These are phyloP conservation scores for Pseudomonodictys pantanalensis DNA, from an alignment of 495 filamentous ascomycete genomes.

Conservation along the genomic window DNA sequence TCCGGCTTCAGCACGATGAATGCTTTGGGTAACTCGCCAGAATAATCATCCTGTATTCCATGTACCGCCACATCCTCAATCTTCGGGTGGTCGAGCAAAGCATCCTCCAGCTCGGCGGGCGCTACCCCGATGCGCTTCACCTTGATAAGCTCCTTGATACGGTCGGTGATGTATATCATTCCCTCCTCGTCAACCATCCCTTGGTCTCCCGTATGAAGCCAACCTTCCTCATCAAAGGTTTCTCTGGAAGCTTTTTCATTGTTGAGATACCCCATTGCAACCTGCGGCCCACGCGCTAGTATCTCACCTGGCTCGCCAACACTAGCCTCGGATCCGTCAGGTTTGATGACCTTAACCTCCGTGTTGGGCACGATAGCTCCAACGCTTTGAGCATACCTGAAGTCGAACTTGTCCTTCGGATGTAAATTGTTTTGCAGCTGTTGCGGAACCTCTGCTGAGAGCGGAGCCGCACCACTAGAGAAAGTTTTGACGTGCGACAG, in stretches of 20 bases:
- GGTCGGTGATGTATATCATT: conserved; percentile 67
- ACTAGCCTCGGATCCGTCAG: conserved; percentile 48
- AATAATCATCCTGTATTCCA: conserved; percentile 56
- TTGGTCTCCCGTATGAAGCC: conserved; percentile 66
- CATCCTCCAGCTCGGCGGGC: conserved; percentile 67
- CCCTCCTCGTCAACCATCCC: conserved; percentile 55
- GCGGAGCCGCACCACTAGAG: conserved; percentile 61
- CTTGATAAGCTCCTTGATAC: conserved; percentile 78
- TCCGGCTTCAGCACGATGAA: conserved; percentile 55
- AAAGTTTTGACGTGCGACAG: conserved; percentile 53
- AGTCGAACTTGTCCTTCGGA: conserved; percentile 51
- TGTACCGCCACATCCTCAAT: conserved; percentile 62
- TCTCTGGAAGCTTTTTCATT: conserved; percentile 56
- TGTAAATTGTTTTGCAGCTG: conserved; percentile 58
- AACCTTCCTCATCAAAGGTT: conserved; percentile 60
- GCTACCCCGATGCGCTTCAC: conserved; percentile 70
- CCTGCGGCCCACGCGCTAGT: conserved; percentile 52
- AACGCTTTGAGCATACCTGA: conserved; percentile 57
- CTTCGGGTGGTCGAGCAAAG: conserved; percentile 55
- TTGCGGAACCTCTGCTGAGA: conserved; percentile 61
- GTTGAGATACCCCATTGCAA: conserved; percentile 59
- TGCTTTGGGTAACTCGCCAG: conserved; percentile 64
- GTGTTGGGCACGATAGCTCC: conserved; percentile 60
- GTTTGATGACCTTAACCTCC: conserved; percentile 59
- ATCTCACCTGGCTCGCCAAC: conserved; percentile 60